Evolutionary conservation across 1,284 basidiomycete species (phyloP), one percentile per base, ranked within the genome.

Genomic region (Fomitopsis schrenkii): DNA sequence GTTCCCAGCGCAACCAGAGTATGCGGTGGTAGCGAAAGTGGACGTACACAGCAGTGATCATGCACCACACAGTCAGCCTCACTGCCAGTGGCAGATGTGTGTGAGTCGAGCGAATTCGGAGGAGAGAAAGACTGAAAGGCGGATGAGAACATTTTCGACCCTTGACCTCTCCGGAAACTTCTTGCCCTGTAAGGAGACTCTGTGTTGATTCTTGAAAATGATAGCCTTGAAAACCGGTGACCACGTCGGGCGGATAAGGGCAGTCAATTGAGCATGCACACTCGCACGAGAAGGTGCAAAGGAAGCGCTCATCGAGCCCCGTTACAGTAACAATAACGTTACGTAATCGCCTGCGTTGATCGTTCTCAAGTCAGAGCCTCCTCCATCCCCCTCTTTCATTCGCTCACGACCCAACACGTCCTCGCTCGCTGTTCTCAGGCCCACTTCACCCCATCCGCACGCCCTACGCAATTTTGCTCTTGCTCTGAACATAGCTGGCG

Each of bases 351-450:
- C 48, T 50, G 48, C 48, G 48, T 46, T 26, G 45, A 46, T 46
- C 45, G 22, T 50, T 50, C 48, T 50, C 48, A 50, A 50, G 48
- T 50, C 48, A 50, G 48, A 50, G 28, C 48, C 48, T 50, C 48
- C 28, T 33, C 7, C 48, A 40, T 6, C 45, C 22, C 26, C 26
- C 45, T 28, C 45, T 15, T 28, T 14, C 19, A 15, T 5, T 26
- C 45, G 5, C 45, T 28, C 15, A 15, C 44, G 44, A 7, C 17
- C 44, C 44, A 22, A 22, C 22, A 22, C 45, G 22, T 46, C 45
- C 28, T 5, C 40, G 40, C 45, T 26, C 45, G 30, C 30, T 33
- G 30, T 33, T 33, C 30, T 8, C 8, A 33, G 30, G 30, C 30
- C 30, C 5, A 33, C 45, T 26, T 22, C 42, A 6, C 44, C 44